A percentile compares a stretch with the other conserved stretches of the same genome.
Evolutionary conservation across 345 rosid species (phyloP).

Genomic region (Populus davidiana): DNA sequence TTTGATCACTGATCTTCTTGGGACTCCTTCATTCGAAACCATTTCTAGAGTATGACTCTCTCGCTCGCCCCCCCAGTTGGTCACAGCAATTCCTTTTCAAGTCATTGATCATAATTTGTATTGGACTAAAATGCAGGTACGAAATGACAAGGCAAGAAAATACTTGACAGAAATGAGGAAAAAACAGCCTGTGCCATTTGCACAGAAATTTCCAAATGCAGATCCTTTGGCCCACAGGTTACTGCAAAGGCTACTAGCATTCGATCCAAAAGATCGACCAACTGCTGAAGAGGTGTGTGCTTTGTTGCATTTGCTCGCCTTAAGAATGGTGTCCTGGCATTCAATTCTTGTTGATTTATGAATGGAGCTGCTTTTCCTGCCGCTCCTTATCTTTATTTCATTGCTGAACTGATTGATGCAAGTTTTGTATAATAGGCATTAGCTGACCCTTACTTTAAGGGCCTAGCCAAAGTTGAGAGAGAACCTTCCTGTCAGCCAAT

Average conservation of each 20-base stretch:
- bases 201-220: slow-evolving; percentile 82
- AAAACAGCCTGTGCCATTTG: slow-evolving; percentile 61
- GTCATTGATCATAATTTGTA: not conserved
- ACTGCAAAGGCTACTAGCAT: slow-evolving; percentile 80
- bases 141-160: slow-evolving; percentile 92
- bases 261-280: slow-evolving; percentile 94
- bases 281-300: slow-evolving; percentile 77
- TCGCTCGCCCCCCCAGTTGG: slow-evolving; percentile 1
- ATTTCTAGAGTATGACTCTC: slow-evolving; percentile 64
- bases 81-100: not conserved
- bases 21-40: slow-evolving; percentile 82
- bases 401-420: not conserved
- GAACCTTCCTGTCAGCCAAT: slow-evolving; percentile 89
- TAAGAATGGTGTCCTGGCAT: not conserved
- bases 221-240: slow-evolving; percentile 75
- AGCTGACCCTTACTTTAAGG: slow-evolving; percentile 93
- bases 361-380: not conserved
- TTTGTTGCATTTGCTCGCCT: slow-evolving; percentile 11
- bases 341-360: not conserved
- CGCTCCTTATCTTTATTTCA: not conserved
- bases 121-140: slow-evolving; percentile 49
- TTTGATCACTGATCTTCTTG: slow-evolving; percentile 93
- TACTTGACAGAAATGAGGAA: slow-evolving; percentile 80
- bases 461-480: slow-evolving; percentile 85
- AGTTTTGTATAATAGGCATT: slow-evolving; percentile 52